Conservation (phyloP, 805 yeast species). For the Lachancea kluyveri region DNA sequence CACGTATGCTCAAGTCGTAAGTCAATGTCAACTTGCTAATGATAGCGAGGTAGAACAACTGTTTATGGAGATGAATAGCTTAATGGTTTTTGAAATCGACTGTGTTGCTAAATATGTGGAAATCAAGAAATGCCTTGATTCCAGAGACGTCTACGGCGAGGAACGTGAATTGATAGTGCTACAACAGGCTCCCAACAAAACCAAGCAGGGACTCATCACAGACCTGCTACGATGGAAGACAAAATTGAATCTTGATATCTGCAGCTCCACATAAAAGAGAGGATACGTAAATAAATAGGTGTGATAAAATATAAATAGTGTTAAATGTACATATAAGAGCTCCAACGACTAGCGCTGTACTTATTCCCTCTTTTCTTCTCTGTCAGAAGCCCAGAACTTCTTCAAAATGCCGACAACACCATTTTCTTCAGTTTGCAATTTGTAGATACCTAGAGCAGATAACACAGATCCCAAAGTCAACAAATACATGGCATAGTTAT, state of each 20-base stretch:
- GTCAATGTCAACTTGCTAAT: slow-evolving; percentile 11
- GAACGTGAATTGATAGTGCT: slow-evolving; percentile 11
- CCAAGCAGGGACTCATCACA: slow-evolving; percentile 7
- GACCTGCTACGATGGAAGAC: slow-evolving; percentile 15
- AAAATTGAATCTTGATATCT: slow-evolving; percentile 13
- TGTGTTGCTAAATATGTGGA: slow-evolving; percentile 12
- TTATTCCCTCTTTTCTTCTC: slow-evolving; percentile 14
- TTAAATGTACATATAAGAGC: not conserved
- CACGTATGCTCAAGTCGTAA: slow-evolving; percentile 11
- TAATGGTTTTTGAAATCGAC: slow-evolving; percentile 20
- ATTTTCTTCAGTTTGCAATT: slow-evolving; percentile 70
- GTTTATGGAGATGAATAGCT: slow-evolving; percentile 11
- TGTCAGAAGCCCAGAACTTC: slow-evolving; percentile 48
- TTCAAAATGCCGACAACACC: slow-evolving; percentile 67
- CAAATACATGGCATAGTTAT: slow-evolving; percentile 59
- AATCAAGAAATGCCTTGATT: slow-evolving; percentile 13
- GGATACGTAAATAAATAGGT: too few relatives aligned
- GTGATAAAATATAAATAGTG: slow-evolving; percentile 4
- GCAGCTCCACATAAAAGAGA: too few relatives aligned
- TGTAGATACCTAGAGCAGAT: slow-evolving; percentile 74
- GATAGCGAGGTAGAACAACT: slow-evolving; percentile 16
- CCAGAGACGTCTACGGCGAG: slow-evolving; percentile 25
- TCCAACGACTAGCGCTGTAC: not conserved
- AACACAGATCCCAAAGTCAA: slow-evolving; percentile 67
- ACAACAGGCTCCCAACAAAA: slow-evolving; percentile 1